Evolutionary conservation across 2,329 filamentous ascomycete species (phyloP), one percentile per base, ranked within the genome.

Genomic region (Paecilomyces variotii): DNA sequence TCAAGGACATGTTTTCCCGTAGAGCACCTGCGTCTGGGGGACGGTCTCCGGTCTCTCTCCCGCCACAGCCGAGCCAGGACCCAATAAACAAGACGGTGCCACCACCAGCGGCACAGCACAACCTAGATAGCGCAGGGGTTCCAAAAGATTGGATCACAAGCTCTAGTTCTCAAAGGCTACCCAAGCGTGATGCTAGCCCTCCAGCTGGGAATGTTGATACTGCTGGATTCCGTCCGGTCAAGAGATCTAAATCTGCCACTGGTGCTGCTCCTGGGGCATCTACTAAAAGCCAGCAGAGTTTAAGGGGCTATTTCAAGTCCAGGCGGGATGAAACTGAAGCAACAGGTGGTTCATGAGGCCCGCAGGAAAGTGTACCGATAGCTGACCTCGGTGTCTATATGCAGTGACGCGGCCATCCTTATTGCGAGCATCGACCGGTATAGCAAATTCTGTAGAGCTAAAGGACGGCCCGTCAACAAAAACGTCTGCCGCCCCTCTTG

Each of bases 1-100:
- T 99, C 68, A 90, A 88, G 65, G 91, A 96, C 68, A 97, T 99
- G 94, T 97, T 97, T 70, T 80, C 79, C 60, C 85, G 82, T 65
- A 87, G 82, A 64, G 70, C 81, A 54, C 62, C 73, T 25, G 60
- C 39, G 19, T n/a, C 34, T 9, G 52, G 59, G n/a, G 62, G 59
- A 25, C 62, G 57, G 30, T 63, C 66, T 56, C 55, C 59, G 60
- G 5, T 2, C 32, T 3, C 51, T 56, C 19, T 27, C 51, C 7
- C 26, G 55, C 6, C 35, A 30, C 49, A 24, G n/a, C 30, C 51
- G 27, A 12, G 39, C 50, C 27, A 26, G 25, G 25, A 9, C 2
- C 6, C 25, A 14, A 28, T 14, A 12, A 28, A 26, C 27, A 24
- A 26, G 14, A 12, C 19, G 12, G 27, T 52, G 3, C 9, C 24